Evolutionary conservation across 495 filamentous ascomycete species (phyloP).

Genomic region (Xylaria intraflava): DNA sequence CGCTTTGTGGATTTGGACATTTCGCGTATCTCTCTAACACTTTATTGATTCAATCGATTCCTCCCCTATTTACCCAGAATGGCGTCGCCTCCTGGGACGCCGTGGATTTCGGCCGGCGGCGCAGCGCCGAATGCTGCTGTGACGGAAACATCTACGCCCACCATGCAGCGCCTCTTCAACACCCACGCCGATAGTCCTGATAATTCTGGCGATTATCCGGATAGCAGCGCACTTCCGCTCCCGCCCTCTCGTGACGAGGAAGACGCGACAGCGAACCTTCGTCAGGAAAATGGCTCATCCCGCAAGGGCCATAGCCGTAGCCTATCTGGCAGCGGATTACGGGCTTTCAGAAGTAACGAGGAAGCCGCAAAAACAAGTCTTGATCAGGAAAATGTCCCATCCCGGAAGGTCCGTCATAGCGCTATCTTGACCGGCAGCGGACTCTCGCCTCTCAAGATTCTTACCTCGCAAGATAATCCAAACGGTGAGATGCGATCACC

Average conservation of each 20-base stretch:
- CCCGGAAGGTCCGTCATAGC: slow-evolving; percentile 37
- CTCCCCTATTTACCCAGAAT: neutral
- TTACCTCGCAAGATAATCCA: slow-evolving; percentile 20
- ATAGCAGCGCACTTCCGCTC: neutral
- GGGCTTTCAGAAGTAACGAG: slow-evolving; percentile 46
- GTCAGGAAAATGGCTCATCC: slow-evolving; percentile 29
- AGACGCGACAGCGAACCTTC: slow-evolving; percentile 17
- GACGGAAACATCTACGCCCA: slow-evolving; percentile 1
- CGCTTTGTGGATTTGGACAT: neutral
- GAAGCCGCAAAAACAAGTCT: too few species aligned
- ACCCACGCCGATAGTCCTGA: neutral
- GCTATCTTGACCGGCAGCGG: slow-evolving; percentile 42
- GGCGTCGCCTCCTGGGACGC: slow-evolving; percentile 7
- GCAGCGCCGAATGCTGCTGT: neutral
- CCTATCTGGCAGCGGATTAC: slow-evolving; percentile 41
- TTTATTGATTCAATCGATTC: neutral
- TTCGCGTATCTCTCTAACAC: neutral
- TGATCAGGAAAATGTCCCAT: slow-evolving; percentile 28
- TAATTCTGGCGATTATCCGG: neutral
- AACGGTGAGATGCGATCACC: slow-evolving; percentile 19
- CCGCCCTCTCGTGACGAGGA: slow-evolving; percentile 25
- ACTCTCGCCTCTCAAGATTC: slow-evolving; percentile 45
- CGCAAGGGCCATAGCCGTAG: slow-evolving; percentile 39
- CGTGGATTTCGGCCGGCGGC: neutral
- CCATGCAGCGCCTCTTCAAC: slow-evolving; percentile 2